phyloP scores from a whole-genome alignment of 1,284 basidiomycete species.

The Leccinum subatratum region DNA sequence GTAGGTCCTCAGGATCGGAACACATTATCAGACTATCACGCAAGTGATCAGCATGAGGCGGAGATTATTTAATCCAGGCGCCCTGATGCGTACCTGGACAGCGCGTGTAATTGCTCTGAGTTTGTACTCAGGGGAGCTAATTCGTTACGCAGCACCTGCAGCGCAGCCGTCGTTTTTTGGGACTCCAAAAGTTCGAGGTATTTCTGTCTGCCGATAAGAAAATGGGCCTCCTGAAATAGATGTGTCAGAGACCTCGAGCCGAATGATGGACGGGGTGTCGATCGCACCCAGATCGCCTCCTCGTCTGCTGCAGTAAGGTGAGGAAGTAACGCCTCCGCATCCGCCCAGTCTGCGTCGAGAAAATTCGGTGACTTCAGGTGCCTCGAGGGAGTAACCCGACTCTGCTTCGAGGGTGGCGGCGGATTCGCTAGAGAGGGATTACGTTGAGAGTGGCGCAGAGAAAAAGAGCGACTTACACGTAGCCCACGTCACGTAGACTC shows the following conservation, averaged over 20 bases:
- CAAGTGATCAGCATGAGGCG: slow-evolving; percentile 14
- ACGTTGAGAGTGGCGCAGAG: slow-evolving; percentile 16
- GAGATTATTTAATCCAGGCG: background rate
- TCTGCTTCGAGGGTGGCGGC: slow-evolving; percentile 86
- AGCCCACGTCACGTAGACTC: slow-evolving; percentile 88
- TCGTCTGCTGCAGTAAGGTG: slow-evolving; percentile 65
- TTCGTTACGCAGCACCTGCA: slow-evolving; percentile 83
- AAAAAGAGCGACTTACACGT: slow-evolving; percentile 61
- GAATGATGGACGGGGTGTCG: slow-evolving; percentile 14
- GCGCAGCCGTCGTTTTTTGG: slow-evolving; percentile 74
- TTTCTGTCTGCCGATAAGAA: slow-evolving; percentile 90
- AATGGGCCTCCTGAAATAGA: slow-evolving; percentile 65
- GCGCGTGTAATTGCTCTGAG: slow-evolving; percentile 71
- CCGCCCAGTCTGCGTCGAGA: slow-evolving; percentile 78
- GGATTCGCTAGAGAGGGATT: slow-evolving; percentile 59
- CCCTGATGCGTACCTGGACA: slow-evolving; percentile 66
- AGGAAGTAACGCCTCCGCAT: slow-evolving; percentile 70
- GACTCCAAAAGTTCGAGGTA: slow-evolving; percentile 93
- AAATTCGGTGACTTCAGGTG: slow-evolving; percentile 80
- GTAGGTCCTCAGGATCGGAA: slow-evolving; percentile 76
- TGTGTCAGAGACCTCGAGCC: slow-evolving; percentile 20
- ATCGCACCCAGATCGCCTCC: slow-evolving; percentile 60
- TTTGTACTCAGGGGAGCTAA: slow-evolving; percentile 77
- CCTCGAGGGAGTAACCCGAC: slow-evolving; percentile 87
- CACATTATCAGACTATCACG: slow-evolving; percentile 80